Conservation (phyloP, 495 filamentous ascomycete species). For the Cudoniella acicularis region DNA sequence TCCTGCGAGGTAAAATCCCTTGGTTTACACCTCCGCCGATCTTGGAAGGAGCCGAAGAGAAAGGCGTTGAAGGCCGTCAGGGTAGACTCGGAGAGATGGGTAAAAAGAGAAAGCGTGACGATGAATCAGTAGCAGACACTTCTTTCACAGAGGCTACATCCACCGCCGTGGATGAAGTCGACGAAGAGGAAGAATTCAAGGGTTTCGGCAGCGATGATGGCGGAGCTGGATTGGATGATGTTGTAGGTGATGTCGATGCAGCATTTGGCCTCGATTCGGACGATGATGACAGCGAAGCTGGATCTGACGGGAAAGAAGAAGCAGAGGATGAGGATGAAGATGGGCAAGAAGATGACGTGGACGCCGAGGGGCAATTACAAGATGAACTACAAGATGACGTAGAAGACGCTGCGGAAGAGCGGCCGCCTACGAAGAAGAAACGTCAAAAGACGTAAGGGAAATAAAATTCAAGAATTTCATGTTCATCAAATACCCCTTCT, state of each 20-base stretch:
- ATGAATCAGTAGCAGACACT: slow-evolving; percentile 35
- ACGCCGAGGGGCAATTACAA: slow-evolving; percentile 22
- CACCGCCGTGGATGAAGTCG: slow-evolving; percentile 5
- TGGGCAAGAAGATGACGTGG: slow-evolving; percentile 14
- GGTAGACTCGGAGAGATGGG: slow-evolving; percentile 58
- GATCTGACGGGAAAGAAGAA: slow-evolving; percentile 29
- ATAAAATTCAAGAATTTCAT: slow-evolving; percentile 5
- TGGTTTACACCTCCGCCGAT: slow-evolving; percentile 88
- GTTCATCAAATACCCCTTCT: background rate
- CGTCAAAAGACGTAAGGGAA: slow-evolving; percentile 21
- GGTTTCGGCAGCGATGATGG: slow-evolving; percentile 50
- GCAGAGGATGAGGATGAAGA: slow-evolving; percentile 19
- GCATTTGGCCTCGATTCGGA: slow-evolving; percentile 49
- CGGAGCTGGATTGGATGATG: slow-evolving; percentile 36
- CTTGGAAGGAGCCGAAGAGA: slow-evolving; percentile 45
- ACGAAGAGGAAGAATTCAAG: slow-evolving; percentile 41
- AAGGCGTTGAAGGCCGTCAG: slow-evolving; percentile 50
- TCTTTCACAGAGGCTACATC: slow-evolving; percentile 20
- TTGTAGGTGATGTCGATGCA: slow-evolving; percentile 30
- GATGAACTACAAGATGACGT: slow-evolving; percentile 17
- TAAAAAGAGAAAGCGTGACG: slow-evolving; percentile 51
- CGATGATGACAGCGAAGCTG: slow-evolving; percentile 43
- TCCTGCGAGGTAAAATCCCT: slow-evolving; percentile 88
- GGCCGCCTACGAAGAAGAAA: slow-evolving; percentile 23
- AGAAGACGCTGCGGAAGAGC: slow-evolving; percentile 1